A percentile compares a stretch with the other conserved stretches of the same genome.
Evolutionary conservation across 768 basidiomycete species (phyloP).

Genomic region (Boletus barrowsii): DNA sequence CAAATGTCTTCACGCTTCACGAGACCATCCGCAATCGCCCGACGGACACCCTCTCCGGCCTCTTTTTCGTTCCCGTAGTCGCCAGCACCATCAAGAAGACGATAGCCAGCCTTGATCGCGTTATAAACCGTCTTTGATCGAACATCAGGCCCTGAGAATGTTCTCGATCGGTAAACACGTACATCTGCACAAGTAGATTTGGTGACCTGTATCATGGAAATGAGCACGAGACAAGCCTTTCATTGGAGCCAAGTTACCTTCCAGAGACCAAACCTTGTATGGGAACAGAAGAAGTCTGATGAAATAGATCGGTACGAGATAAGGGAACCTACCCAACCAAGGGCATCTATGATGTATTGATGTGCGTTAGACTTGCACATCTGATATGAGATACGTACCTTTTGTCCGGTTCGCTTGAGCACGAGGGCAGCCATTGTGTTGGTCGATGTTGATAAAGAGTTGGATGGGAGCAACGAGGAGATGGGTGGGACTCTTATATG

Average conservation of each 20-base stretch:
- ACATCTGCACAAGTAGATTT: constrained; percentile 61
- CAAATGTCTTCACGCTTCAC: constrained; percentile 88
- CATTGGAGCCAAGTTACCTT: constrained; percentile 42
- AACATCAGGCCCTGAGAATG: background rate
- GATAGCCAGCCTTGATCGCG: constrained; percentile 83
- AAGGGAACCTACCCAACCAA: constrained; percentile 50
- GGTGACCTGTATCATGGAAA: constrained; percentile 42
- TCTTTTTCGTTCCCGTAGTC: constrained; percentile 92
- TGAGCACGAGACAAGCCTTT: background rate
- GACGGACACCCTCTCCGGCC: constrained; percentile 72
- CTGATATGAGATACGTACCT: constrained; percentile 36
- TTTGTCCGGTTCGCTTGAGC: constrained; percentile 58
- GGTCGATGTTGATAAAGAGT: constrained; percentile 11
- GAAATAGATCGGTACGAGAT: background rate
- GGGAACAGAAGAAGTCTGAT: constrained; percentile 1
- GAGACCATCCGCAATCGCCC: constrained; percentile 76
- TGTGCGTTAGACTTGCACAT: background rate
- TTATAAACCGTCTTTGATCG: constrained; percentile 66
- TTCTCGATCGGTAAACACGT: constrained; percentile 14
- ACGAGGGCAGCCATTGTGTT: constrained; percentile 47
- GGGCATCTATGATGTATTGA: constrained; percentile 54
- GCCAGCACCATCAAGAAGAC: constrained; percentile 81
- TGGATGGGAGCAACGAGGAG: background rate
- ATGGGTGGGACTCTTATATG: background rate
- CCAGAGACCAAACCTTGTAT: constrained; percentile 65